Conservation (phyloP, 2,329 filamentous ascomycete genomes). For the Pseudopyricularia cyperi region DNA sequence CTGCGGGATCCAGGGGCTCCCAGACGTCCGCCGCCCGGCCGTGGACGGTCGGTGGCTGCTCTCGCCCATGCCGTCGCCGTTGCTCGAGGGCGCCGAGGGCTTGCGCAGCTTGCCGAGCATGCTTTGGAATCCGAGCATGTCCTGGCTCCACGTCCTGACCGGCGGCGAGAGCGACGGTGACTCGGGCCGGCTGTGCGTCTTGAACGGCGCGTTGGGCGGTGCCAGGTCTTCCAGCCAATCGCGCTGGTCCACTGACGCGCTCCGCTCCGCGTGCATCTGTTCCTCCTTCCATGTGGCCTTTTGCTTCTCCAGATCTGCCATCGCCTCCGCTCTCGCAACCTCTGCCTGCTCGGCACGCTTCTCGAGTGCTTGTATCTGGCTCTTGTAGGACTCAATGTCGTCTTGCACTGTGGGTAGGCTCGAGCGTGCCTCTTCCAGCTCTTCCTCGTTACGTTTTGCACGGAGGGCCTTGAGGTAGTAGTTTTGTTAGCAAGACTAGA, state of each 20-base stretch:
- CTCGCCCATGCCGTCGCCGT: conserved; percentile 25
- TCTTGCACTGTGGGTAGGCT: conserved; percentile 51
- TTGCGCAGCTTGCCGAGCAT: conserved; percentile 28
- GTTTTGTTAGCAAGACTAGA: not conserved
- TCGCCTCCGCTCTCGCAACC: conserved; percentile 44
- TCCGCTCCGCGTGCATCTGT: conserved; percentile 6
- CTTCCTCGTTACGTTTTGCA: conserved; percentile 63
- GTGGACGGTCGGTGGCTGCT: conserved; percentile 13
- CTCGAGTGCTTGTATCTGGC: conserved; percentile 48
- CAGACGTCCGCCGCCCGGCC: conserved; percentile 34
- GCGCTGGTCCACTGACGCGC: conserved; percentile 24
- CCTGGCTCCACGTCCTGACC: conserved; percentile 39
- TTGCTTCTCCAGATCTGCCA: conserved; percentile 36
- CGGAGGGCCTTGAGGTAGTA: conserved; percentile 39
- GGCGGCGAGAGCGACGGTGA: conserved; percentile 38
- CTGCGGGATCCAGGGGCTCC: conserved; percentile 20
- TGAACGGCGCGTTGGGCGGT: conserved; percentile 13
- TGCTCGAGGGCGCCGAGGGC: conserved; percentile 36
- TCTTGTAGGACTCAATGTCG: conserved; percentile 47
- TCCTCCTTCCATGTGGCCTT: conserved; percentile 22
- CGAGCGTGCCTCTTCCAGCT: conserved; percentile 58
- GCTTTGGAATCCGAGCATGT: conserved; percentile 33
- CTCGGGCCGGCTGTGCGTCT: conserved; percentile 36
- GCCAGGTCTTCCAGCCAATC: conserved; percentile 39
- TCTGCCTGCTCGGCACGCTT: conserved; percentile 54